A percentile compares a stretch with the other conserved stretches of the same genome.
phyloP scores from a whole-genome alignment of 73 alveolate species.

The Paramecium biaurelia region DNA sequence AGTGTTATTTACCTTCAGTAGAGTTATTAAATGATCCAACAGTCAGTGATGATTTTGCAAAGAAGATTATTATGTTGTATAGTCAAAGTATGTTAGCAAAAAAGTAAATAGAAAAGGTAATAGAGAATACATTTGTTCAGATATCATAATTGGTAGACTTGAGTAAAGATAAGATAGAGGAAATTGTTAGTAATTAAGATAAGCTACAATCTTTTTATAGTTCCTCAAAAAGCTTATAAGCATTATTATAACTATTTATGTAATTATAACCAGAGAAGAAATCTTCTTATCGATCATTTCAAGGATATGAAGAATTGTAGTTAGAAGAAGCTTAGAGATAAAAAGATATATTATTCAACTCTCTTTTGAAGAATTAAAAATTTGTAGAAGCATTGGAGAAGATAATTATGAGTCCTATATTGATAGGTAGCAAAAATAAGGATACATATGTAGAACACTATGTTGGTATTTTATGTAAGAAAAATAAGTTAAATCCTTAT shows the following conservation, averaged over 20 bases:
- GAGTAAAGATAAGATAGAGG: conserved; percentile 41
- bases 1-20: conserved; percentile 7
- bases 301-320: conserved; percentile 10
- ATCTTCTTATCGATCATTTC: conserved; percentile 6
- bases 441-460: conserved; percentile 41
- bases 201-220: conserved; percentile 7
- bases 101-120: conserved; percentile 25
- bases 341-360: conserved; percentile 3
- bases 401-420: conserved; percentile 20
- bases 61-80: conserved; percentile 26
- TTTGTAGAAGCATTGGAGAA: conserved; percentile 45
- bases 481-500: conserved; percentile 17
- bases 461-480: background rate
- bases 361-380: background rate
- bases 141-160: background rate
- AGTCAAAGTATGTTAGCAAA: conserved; percentile 39
- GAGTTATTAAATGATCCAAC: conserved; percentile 37
- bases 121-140: conserved; percentile 5
- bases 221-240: conserved; percentile 13
- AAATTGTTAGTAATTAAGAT: background rate
- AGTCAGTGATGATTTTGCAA: conserved; percentile 54
- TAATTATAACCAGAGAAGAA: conserved; percentile 20
- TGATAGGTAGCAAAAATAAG: conserved; percentile 43
- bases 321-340: conserved; percentile 31
- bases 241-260: background rate